Conservation (phyloP, 352 stramenopile species). For the Pythium oligandrum region DNA sequence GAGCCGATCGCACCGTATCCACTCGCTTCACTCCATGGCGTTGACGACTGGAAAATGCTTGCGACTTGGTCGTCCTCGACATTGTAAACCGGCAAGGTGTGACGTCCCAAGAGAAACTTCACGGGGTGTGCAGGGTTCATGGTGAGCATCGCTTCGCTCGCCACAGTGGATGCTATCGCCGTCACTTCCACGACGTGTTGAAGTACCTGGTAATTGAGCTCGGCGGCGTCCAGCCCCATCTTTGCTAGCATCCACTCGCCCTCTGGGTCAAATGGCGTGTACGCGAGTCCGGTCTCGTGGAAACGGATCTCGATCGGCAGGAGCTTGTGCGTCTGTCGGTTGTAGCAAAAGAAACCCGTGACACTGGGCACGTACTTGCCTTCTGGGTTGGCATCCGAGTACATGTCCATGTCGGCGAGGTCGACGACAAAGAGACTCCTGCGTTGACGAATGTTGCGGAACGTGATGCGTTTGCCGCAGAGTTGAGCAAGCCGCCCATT, state of each 20-base stretch:
- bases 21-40: conserved; percentile 31
- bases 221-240: conserved; percentile 36
- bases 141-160: conserved; percentile 30
- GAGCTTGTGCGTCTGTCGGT: conserved; percentile 17
- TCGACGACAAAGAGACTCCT: conserved; percentile 35
- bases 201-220: conserved; percentile 43
- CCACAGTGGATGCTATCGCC: conserved; percentile 38
- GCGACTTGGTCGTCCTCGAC: conserved; percentile 27
- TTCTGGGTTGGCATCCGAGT: conserved; percentile 13
- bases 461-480: conserved; percentile 21
- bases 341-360: conserved; percentile 39
- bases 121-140: conserved; percentile 30
- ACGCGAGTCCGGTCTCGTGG: conserved; percentile 33
- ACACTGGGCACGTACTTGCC: conserved; percentile 38
- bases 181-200: conserved; percentile 47
- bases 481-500: conserved; percentile 21
- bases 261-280: conserved; percentile 33
- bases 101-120: conserved; percentile 24
- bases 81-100: conserved; percentile 32
- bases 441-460: conserved; percentile 11
- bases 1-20: conserved; percentile 31
- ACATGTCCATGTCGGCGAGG: conserved; percentile 27
- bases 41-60: conserved; percentile 36
- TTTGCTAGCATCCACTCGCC: conserved; percentile 50
- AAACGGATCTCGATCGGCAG: conserved; percentile 38